A percentile compares a stretch with the other conserved stretches of the same genome.
phyloP scores from a whole-genome alignment of 495 filamentous ascomycete genomes.

The Xylaria intraflava region DNA sequence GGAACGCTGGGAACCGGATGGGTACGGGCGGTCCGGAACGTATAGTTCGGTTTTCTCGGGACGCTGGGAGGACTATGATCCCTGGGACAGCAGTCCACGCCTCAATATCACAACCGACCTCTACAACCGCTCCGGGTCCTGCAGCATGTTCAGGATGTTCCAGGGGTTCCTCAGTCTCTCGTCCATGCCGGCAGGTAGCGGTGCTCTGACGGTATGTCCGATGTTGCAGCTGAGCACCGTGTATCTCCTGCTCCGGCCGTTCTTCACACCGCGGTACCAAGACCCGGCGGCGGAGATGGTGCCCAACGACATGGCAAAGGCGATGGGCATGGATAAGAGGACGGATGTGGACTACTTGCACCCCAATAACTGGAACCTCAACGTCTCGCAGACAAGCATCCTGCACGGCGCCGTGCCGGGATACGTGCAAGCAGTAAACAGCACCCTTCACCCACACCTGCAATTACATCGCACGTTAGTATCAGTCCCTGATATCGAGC shows the following conservation, averaged over 20 bases:
- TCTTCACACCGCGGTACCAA: conserved; percentile 54
- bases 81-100: conserved; percentile 71
- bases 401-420: conserved; percentile 76
- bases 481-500: conserved; percentile 61
- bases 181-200: conserved; percentile 55
- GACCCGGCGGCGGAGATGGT: background rate
- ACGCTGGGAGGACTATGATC: conserved; percentile 74
- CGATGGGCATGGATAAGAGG: background rate
- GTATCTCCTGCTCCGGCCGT: conserved; percentile 79
- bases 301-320: conserved; percentile 1
- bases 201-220: conserved; percentile 70
- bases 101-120: conserved; percentile 64
- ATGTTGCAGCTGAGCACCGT: conserved; percentile 69
- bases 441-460: conserved; percentile 68
- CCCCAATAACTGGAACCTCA: conserved; percentile 28
- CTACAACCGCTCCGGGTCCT: conserved; percentile 75
- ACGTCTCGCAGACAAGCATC: conserved; percentile 38
- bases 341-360: conserved; percentile 19
- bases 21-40: conserved; percentile 61
- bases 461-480: conserved; percentile 63
- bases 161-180: conserved; percentile 78
- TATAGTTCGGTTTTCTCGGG: conserved; percentile 68
- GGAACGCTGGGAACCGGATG: conserved; percentile 82
- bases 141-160: conserved; percentile 81
- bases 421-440: conserved; percentile 65